A percentile compares a stretch with the other conserved stretches of the same genome.
These are phyloP conservation scores for Funneliformis geosporum DNA, from an alignment of 192 early-diverging fungal genomes.

Conservation along the genomic window DNA sequence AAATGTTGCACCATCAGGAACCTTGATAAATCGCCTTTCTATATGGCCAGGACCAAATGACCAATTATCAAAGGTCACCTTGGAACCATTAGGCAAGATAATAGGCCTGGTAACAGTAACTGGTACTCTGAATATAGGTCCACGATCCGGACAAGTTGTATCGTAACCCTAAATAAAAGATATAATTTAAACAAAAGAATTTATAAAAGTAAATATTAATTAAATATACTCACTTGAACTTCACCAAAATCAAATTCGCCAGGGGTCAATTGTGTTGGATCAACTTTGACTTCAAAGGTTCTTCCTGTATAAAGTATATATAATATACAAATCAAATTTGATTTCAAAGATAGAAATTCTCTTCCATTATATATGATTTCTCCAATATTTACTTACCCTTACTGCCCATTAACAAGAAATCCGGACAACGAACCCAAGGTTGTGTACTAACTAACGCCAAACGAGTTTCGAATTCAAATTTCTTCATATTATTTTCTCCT, in stretches of 20 bases:
- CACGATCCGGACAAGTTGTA: slow-evolving; percentile 65
- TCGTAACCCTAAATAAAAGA: slow-evolving; percentile 63
- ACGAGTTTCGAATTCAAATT: slow-evolving; percentile 79
- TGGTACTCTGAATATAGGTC: slow-evolving; percentile 84
- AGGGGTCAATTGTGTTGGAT: slow-evolving; percentile 75
- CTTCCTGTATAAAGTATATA: slow-evolving; percentile 37
- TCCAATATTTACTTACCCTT: slow-evolving; percentile 40
- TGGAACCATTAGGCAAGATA: slow-evolving; percentile 47
- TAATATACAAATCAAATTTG: slow-evolving; percentile 9
- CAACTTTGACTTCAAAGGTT: slow-evolving; percentile 71
- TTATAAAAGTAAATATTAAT: neutral
- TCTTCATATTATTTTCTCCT: slow-evolving; percentile 59
- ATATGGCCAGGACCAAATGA: slow-evolving; percentile 77
- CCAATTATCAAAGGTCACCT: slow-evolving; percentile 55
- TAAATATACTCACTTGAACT: slow-evolving; percentile 44
- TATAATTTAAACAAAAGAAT: neutral
- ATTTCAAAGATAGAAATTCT: too few species aligned
- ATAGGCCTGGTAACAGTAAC: slow-evolving; percentile 86
- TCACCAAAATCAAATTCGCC: slow-evolving; percentile 78
- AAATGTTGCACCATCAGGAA: slow-evolving; percentile 83
- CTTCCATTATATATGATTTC: neutral
- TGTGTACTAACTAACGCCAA: slow-evolving; percentile 68
- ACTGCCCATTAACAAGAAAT: slow-evolving; percentile 69
- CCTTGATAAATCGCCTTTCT: slow-evolving; percentile 76
- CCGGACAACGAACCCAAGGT: slow-evolving; percentile 79